These are phyloP conservation scores for Penicillium goetzii DNA, from an alignment of 495 filamentous ascomycete genomes.

Conservation along the genomic window DNA sequence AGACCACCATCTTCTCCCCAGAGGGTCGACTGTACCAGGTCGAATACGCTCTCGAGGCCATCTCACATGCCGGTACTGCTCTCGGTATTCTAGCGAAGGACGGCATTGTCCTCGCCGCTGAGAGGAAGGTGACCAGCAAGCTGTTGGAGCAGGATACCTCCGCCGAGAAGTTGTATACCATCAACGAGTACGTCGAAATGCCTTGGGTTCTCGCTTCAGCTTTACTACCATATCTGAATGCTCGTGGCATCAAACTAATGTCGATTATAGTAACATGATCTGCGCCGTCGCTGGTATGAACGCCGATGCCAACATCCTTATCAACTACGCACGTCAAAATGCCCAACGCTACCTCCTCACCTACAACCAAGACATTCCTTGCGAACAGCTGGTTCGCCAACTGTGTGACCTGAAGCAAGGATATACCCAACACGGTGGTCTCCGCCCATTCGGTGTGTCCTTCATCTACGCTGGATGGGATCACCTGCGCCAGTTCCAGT, in stretches of 20 bases:
- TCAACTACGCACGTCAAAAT: conserved; percentile 97
- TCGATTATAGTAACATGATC: conserved; percentile 89
- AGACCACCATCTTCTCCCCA: conserved; percentile 99
- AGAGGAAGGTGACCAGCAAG: conserved; percentile 99
- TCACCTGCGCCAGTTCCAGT: conserved; percentile 91
- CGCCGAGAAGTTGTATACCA: conserved; percentile 98
- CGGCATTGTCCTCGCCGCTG: conserved; percentile 97
- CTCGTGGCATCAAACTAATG: conserved; percentile 24
- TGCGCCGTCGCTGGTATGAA: conserved; percentile 99
- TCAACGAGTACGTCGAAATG: conserved; percentile 79
- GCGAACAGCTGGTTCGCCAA: conserved; percentile 95
- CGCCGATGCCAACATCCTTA: conserved; percentile 98
- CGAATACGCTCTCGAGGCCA: conserved; percentile 98
- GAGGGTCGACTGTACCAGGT: conserved; percentile 98
- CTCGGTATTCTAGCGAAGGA: conserved; percentile 95
- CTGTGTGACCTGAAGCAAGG: conserved; percentile 99
- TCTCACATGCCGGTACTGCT: conserved; percentile 96
- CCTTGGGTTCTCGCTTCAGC: background rate
- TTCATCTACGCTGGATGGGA: conserved; percentile 99
- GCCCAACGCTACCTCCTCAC: conserved; percentile 97
- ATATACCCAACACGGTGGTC: conserved; percentile 98
- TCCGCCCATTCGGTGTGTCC: conserved; percentile 96
- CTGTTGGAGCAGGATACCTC: conserved; percentile 98
- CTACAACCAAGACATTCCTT: conserved; percentile 99
- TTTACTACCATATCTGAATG: background rate